Evolutionary conservation across 163 green algal species (phyloP), one percentile per base, ranked within the genome.

Genomic region (Smithsoniella earleae): DNA sequence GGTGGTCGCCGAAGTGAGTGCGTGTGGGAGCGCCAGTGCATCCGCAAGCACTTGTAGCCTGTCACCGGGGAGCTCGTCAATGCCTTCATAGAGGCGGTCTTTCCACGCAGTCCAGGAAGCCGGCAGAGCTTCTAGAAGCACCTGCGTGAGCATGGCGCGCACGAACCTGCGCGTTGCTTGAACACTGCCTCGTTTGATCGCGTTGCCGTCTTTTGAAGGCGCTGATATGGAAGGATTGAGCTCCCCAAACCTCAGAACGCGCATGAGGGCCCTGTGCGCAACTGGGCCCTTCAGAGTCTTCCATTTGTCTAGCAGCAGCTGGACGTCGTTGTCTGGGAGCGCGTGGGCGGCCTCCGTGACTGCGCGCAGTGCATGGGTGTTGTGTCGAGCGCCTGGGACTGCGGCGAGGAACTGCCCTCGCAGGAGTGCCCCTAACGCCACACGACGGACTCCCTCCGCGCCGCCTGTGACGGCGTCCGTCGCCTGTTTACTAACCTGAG

Each of bases 111-210:
- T 27, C 49, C 49, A 64, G 25, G 49, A 64, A 25, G 49, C 31
- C 49, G 49, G 49, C 49, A 64, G 31, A 25, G 49, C 49, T 27
- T 64, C 49, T 13, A 64, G 49, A 13, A 64, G 6, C 49, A 64
- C 49, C 49, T 64, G 49, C 33, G 49, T 2, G 8, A 64, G 49
- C 49, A 64, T 64, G 49, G 25, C 49, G 49, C 49, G 49, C 49
- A 64, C 49, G 1, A 64, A 64, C 49, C 49, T 25, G 25, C 49
- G 49, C 1, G 49, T 27, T 1, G 49, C 49, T 6, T 10, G 25
- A 25, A 18, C 49, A 27, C 33, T 18, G 25, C 49, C 6, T 6
- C 13, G 49, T 27, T 64, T 27, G 49, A 36, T 13, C 13, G 49
- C 49, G n/a, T n/a, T n/a, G n/a, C n/a, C n/a, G n/a, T n/a, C n/a